Percentiles rank a stretch among this genome's conserved stretches.
Conservation (phyloP, 768 basidiomycete species). For the Podaxis sp. region DNA sequence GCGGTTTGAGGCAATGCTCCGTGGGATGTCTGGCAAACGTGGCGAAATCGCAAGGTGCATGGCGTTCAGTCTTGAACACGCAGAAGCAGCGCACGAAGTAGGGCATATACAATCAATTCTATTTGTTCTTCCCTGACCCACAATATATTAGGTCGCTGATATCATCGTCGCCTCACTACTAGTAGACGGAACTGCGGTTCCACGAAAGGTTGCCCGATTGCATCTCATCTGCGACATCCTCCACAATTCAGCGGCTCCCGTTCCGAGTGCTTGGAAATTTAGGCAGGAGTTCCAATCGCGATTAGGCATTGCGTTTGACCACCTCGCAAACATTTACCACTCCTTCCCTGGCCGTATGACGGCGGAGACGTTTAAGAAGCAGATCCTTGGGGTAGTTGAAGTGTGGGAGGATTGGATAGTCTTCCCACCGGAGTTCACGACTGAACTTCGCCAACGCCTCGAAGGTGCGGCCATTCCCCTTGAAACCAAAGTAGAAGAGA, state of each 20-base stretch:
- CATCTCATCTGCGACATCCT: constrained; percentile 97
- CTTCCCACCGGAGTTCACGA: constrained; percentile 84
- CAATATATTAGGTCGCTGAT: constrained; percentile 70
- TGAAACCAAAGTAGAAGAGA: constrained; percentile 28
- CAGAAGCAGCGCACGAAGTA: constrained; percentile 93
- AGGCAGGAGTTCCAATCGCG: constrained; percentile 91
- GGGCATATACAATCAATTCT: constrained; percentile 8
- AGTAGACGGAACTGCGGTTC: constrained; percentile 93
- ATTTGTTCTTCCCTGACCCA: background rate
- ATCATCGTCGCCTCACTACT: constrained; percentile 87
- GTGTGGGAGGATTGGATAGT: constrained; percentile 99
- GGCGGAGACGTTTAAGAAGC: constrained; percentile 93
- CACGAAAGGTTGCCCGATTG: constrained; percentile 92
- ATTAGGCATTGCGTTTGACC: constrained; percentile 93
- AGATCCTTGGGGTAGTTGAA: constrained; percentile 85
- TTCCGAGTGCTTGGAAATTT: constrained; percentile 98
- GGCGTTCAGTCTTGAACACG: constrained; percentile 96
- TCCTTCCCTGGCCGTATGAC: constrained; percentile 96
- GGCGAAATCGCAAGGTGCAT: constrained; percentile 94
- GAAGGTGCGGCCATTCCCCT: constrained; percentile 51
- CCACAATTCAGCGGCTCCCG: constrained; percentile 91
- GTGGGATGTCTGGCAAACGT: constrained; percentile 79
- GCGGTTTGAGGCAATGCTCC: constrained; percentile 89
- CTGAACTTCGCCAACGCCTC: constrained; percentile 68
- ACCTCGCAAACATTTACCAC: constrained; percentile 90